Base-by-base conservation (phyloP, 495 filamentous ascomycete genomes). In the Aspergillus bertholletiae region DNA sequence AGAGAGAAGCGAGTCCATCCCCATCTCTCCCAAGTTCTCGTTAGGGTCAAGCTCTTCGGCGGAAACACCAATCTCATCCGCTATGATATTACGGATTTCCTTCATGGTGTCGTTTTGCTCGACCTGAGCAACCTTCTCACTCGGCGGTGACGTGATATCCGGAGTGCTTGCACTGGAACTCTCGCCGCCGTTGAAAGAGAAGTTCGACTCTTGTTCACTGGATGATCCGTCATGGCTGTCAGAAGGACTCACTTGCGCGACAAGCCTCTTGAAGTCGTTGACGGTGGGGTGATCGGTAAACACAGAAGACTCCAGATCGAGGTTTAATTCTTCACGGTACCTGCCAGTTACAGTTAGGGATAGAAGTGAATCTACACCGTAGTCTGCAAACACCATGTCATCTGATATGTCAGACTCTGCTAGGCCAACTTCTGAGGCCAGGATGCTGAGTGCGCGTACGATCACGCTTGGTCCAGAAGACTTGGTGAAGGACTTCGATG, bases 351-450 rank as follows among this genome's bases (percentile, higher is more conserved):
- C 70, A 2, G 74, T 74, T 46, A 82, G 49, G 0, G 79, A 78
- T 23, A 81, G 71, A 7, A 82, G 60, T 6, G 80, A 82, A 61
- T 81, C 80, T 21, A 82, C 74, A 18, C 80, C 80, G 43, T 79
- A 73, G 54, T 81, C 74, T 7, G 74, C 73, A 55, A 82, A 80
- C 46, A 69, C 71, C 47, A 75, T 60, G 23, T 72, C 67, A 51
- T 76, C 72, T 17, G 80, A 77, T 55, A 90, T 74, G 56, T 90
- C 87, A 26, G 80, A 75, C 17, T 80, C 68, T 28, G 76, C 77
- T 49, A 88, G 75, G 45, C 85, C 86, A 41, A 85, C 78, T 62
- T 90, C 87, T 54, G 80, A 79, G 22, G 86, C 84, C 34, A 90
- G 71, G 27, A 90, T 83, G 7, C 75, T 72, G 58, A 89, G 77